Base-by-base conservation (phyloP, 768 basidiomycete species). In the Hemileccinum rubropunctum region DNA sequence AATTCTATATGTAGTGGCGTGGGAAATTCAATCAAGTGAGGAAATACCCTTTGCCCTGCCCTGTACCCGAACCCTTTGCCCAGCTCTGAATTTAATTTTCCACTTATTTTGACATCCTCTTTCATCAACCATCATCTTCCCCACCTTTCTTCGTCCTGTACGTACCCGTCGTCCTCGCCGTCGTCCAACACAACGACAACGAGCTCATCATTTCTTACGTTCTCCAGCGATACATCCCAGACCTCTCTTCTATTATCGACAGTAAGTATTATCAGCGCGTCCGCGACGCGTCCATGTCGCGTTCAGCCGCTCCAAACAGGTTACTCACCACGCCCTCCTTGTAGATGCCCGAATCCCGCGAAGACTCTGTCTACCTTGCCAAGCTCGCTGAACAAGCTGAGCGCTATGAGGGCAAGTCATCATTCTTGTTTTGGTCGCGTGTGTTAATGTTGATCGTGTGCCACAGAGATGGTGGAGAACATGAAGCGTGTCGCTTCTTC, bases 351-450 rank as follows among this genome's bases (percentile, higher is more conserved):
- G 86, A 87, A 68, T 60, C 66, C 41, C 91, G 93, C 68, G 93
- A 95, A 84, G 91, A 95, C 74, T 92, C 88, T 64, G 95, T 98
- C 75, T 98, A 98, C 83, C 94, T 97, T 76, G 95, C 95, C 78
- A 98, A 98, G 91, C 93, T 98, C 79, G 92, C 93, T 71, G 94
- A 98, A 80, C 94, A 98, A 80, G 95, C 95, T 64, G 95, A 98
- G 82, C 95, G 95, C 44, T 98, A 98, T 71, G 95, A 98, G 80
- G 95, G 95, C 88, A 38, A 43, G 76, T 67, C 28, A 3, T 42
- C 23, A 15, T 6, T 13, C 45, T 32, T 23, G 14, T 37, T 45
- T 44, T 34, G 30, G 49, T 53, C 47, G 50, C 53, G 56, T 52
- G 37, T 56, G 50, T 41, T 59, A 30, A 44, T 46, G 53, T 30